A percentile compares a stretch with the other conserved stretches of the same genome.
Conservation (phyloP, 768 basidiomycete genomes). For the Lyophyllum decastes region DNA sequence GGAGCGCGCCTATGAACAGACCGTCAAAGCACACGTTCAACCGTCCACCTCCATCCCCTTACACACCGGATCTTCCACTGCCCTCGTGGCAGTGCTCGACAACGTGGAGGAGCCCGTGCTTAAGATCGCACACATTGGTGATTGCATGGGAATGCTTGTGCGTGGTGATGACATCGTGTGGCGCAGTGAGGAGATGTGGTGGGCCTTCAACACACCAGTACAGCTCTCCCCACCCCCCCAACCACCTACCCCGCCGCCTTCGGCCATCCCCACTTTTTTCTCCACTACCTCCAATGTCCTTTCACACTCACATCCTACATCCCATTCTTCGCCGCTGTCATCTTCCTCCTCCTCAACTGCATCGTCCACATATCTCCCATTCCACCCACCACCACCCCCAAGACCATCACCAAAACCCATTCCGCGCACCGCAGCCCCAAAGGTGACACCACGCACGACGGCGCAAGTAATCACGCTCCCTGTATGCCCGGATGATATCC, state of each 20-base stretch:
- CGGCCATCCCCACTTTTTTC: conserved; percentile 6
- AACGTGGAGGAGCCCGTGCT: conserved; percentile 59
- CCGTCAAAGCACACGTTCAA: conserved; percentile 60
- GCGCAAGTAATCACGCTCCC: conserved; percentile 73
- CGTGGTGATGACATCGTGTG: conserved; percentile 78
- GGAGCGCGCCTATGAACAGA: conserved; percentile 68
- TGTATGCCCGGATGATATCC: conserved; percentile 70
- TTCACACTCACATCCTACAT: background rate
- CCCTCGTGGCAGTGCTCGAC: conserved; percentile 65
- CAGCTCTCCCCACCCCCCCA: conserved; percentile 37
- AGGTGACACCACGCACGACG: conserved; percentile 37
- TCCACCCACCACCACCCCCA: conserved; percentile 15
- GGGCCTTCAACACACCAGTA: conserved; percentile 57
- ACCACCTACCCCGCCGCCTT: conserved; percentile 3
- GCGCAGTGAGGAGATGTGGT: conserved; percentile 94
- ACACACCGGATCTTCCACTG: conserved; percentile 66
- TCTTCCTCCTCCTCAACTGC: background rate
- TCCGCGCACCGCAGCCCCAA: background rate
- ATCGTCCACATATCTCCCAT: background rate
- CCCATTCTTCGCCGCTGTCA: background rate
- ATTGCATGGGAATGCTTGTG: conserved; percentile 87
- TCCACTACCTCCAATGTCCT: background rate
- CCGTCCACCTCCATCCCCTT: conserved; percentile 36
- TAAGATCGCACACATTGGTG: conserved; percentile 82
- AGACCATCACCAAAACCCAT: background rate